phyloP scores from a whole-genome alignment of 1,284 basidiomycete genomes.

The Malassezia sympodialis region DNA sequence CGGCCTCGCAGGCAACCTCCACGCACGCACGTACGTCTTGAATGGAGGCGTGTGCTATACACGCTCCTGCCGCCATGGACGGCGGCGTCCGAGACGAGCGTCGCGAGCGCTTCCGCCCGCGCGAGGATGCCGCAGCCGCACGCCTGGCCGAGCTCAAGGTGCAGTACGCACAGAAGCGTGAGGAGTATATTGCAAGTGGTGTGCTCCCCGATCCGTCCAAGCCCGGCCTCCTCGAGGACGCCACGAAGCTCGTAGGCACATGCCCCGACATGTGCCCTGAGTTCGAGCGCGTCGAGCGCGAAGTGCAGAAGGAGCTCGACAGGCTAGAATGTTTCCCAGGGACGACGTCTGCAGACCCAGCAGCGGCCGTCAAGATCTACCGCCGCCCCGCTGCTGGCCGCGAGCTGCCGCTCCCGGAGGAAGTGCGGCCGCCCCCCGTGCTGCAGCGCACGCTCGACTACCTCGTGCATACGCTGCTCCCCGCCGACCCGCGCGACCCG shows the following conservation, averaged over 20 bases:
- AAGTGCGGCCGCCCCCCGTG: constrained; percentile 74
- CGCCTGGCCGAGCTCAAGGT: constrained; percentile 49
- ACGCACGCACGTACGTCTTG: neutral
- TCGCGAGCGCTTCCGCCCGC: constrained; percentile 13
- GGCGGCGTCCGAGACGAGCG: constrained; percentile 14
- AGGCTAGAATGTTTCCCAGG: constrained; percentile 61
- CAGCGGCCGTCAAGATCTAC: constrained; percentile 83
- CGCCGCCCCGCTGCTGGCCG: constrained; percentile 81
- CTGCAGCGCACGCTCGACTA: constrained; percentile 81
- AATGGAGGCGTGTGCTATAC: constrained; percentile 12
- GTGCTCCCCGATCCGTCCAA: constrained; percentile 74
- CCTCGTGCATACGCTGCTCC: constrained; percentile 71
- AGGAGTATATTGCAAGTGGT: constrained; percentile 67
- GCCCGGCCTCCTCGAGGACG: constrained; percentile 69
- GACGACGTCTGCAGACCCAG: constrained; percentile 64
- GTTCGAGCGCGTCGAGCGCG: constrained; percentile 80
- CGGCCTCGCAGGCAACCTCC: neutral
- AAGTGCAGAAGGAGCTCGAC: constrained; percentile 78
- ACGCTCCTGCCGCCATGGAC: constrained; percentile 4
- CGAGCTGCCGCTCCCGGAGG: constrained; percentile 72
- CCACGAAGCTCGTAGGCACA: constrained; percentile 78
- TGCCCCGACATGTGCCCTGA: constrained; percentile 89
- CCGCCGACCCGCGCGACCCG: constrained; percentile 50
- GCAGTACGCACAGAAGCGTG: constrained; percentile 62
- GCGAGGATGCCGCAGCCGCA: constrained; percentile 3